Percentiles rank a stretch among this genome's conserved stretches.
These are phyloP conservation scores for Raphanus sativus DNA, from an alignment of 345 rosid genomes.

Conservation along the genomic window DNA sequence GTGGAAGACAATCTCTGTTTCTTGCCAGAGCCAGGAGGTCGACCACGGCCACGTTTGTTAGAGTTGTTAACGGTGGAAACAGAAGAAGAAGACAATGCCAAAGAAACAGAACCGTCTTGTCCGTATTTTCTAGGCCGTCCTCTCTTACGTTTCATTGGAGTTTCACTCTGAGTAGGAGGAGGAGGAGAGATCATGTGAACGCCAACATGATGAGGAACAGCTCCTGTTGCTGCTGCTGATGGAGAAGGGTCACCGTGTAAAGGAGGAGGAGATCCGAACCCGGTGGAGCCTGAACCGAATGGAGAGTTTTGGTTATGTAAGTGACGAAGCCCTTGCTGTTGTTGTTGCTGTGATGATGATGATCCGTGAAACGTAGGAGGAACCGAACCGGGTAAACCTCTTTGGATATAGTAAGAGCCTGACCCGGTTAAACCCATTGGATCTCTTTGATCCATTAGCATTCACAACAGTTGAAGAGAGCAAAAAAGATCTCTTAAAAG, in stretches of 20 bases:
- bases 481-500: constrained; percentile 18
- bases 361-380: constrained; percentile 68
- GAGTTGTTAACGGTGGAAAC: constrained; percentile 40
- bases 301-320: constrained; percentile 51
- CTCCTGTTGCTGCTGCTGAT: constrained; percentile 42
- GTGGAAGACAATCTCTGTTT: constrained; percentile 69
- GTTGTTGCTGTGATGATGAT: constrained; percentile 12
- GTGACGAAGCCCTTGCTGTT: constrained; percentile 52
- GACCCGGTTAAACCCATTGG: constrained; percentile 73
- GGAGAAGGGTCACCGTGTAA: constrained; percentile 33
- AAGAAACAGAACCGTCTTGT: constrained; percentile 67
- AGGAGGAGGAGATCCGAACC: constrained; percentile 39
- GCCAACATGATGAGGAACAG: constrained; percentile 51
- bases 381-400: constrained; percentile 69
- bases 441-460: constrained; percentile 96
- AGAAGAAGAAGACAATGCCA: constrained; percentile 76
- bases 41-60: constrained; percentile 87
- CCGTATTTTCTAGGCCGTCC: constrained; percentile 94
- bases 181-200: constrained; percentile 50
- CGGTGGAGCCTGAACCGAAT: constrained; percentile 57
- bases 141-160: constrained; percentile 71
- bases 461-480: constrained; percentile 51
- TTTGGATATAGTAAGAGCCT: constrained; percentile 75
- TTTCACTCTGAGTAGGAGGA: constrained; percentile 44
- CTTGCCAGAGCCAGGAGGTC: constrained; percentile 86